These are phyloP conservation scores for Symbiodinium natans DNA, from an alignment of 73 alveolate genomes.

Conservation along the genomic window DNA sequence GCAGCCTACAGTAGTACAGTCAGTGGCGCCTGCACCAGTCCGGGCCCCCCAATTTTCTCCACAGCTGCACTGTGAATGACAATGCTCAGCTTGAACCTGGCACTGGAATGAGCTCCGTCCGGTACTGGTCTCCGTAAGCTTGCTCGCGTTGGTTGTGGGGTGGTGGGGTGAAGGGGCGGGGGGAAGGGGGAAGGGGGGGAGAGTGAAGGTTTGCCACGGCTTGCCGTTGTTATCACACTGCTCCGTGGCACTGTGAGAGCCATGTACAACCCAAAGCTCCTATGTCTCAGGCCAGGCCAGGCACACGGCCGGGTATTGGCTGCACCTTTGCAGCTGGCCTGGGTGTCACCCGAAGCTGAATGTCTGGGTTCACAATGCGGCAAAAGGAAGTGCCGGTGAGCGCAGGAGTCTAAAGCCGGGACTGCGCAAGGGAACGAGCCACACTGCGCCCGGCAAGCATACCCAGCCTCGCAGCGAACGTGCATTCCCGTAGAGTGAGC, in stretches of 20 bases:
- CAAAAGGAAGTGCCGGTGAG: background rate
- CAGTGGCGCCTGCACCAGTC: conserved; percentile 33
- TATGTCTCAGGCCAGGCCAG: background rate
- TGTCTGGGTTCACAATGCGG: too few species aligned
- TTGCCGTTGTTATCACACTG: background rate
- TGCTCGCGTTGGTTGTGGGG: background rate
- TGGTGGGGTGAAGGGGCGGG: background rate
- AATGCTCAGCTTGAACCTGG: conserved; percentile 75
- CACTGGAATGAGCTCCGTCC: background rate
- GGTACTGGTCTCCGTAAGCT: too few species aligned
- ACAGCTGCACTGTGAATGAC: conserved; percentile 58
- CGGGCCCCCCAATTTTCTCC: conserved; percentile 77
- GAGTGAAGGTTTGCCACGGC: background rate
- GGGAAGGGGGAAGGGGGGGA: too few species aligned
- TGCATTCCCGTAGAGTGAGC: too few species aligned
- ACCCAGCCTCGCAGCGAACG: conserved; percentile 24
- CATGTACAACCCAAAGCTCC: too few species aligned
- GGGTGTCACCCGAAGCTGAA: background rate
- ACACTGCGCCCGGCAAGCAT: conserved; percentile 74
- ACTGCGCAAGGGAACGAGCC: conserved; percentile 69
- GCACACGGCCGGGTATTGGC: conserved; percentile 43
- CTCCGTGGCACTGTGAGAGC: too few species aligned
- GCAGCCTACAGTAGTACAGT: background rate
- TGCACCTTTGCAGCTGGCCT: conserved; percentile 82
- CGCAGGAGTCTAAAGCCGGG: background rate